Conservation (phyloP, 345 rosid genomes). For the Crucihimalaya himalaica region DNA sequence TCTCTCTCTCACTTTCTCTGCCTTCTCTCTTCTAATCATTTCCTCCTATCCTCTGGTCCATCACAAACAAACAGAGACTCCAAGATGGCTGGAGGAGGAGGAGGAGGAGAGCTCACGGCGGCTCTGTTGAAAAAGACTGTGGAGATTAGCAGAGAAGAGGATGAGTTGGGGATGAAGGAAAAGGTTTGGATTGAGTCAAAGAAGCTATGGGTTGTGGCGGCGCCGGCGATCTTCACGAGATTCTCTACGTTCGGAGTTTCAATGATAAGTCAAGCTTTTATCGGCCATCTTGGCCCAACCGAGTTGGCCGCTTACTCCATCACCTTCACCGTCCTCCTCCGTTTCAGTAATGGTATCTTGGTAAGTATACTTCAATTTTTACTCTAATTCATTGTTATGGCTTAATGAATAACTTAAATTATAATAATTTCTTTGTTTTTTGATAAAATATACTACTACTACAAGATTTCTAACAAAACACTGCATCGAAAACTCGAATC, state of each 20-base stretch:
- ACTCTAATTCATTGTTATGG: not conserved
- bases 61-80: not conserved
- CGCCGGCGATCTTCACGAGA: conserved; percentile 77
- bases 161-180: conserved; percentile 41
- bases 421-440: no score
- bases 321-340: conserved; percentile 60
- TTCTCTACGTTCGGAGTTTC: conserved; percentile 67
- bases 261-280: conserved; percentile 63
- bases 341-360: conserved; percentile 70
- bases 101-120: conserved; percentile 39
- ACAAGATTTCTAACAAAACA: not conserved
- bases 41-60: not conserved
- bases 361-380: conserved; percentile 30
- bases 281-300: conserved; percentile 69
- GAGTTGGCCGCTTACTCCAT: conserved; percentile 80
- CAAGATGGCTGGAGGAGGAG: conserved; percentile 43
- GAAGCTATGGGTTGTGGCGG: conserved; percentile 78
- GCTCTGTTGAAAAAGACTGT: conserved; percentile 37
- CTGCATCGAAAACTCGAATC: not conserved
- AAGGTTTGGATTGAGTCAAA: conserved; percentile 63
- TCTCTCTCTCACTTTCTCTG: not conserved
- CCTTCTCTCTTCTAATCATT: not conserved
- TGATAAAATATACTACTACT: not conserved
- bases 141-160: conserved; percentile 22
- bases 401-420: not conserved